These are phyloP conservation scores for Magnolia sinica DNA, from an alignment of 164 flowering plant species.

Conservation along the genomic window DNA sequence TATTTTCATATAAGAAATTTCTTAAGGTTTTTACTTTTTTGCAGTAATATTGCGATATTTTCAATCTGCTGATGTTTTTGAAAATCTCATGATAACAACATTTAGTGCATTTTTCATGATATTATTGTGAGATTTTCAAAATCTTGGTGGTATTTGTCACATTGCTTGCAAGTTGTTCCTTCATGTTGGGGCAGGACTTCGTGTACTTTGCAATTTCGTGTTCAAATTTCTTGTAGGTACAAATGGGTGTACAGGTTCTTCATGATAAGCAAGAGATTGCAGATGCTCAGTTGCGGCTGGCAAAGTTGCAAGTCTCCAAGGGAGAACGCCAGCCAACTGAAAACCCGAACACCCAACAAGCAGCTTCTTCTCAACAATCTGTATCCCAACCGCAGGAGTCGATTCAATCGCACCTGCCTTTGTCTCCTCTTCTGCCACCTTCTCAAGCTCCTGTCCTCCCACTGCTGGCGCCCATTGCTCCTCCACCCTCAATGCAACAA, in stretches of 20 bases:
- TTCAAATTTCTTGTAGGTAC: conserved; percentile 49
- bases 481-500: conserved; percentile 31
- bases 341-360: conserved; percentile 28
- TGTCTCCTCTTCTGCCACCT: conserved; percentile 1
- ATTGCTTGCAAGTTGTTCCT: too few relatives aligned
- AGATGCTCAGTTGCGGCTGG: conserved; percentile 61
- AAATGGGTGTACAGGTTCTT: conserved; percentile 56
- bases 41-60: too few relatives aligned
- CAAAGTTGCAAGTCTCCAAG: conserved; percentile 60
- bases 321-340: conserved; percentile 38
- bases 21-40: too few relatives aligned
- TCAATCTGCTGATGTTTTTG: too few relatives aligned
- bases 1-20: too few relatives aligned
- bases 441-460: conserved; percentile 16
- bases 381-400: conserved; percentile 34
- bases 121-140: too few relatives aligned
- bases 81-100: too few relatives aligned
- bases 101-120: too few relatives aligned
- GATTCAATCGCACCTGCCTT: conserved; percentile 4
- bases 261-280: conserved; percentile 78
- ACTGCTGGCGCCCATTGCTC: not conserved
- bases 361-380: conserved; percentile 45
- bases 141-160: too few relatives aligned
- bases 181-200: not conserved
- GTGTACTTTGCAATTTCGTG: not conserved